These are phyloP conservation scores for Sechiopsis laciniata DNA, from an alignment of 306 rosid species.

Conservation along the genomic window DNA sequence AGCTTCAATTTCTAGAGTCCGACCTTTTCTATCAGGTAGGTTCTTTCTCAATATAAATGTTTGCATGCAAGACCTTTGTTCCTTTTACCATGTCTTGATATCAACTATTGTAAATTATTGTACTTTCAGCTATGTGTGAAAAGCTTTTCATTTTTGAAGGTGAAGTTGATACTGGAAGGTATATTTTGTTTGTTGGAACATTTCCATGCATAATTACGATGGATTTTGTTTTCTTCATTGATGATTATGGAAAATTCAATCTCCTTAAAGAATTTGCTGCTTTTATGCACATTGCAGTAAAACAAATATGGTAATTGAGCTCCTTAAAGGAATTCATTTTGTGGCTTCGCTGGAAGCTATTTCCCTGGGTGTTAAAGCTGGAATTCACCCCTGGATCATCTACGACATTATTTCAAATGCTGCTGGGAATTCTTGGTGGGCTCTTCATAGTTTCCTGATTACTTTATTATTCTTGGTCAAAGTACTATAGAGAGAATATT, in stretches of 20 bases:
- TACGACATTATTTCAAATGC: conserved; percentile 88
- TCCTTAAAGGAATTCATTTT: conserved; percentile 82
- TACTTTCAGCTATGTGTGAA: conserved; percentile 77
- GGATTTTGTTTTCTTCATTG: not conserved
- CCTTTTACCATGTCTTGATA: conserved; percentile 16
- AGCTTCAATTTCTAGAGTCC: conserved; percentile 46
- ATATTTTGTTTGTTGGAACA: conserved; percentile 31
- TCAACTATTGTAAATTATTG: conserved; percentile 19
- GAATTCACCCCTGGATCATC: conserved; percentile 82
- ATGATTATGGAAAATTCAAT: not conserved
- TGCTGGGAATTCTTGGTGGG: conserved; percentile 91
- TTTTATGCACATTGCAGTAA: conserved; percentile 41
- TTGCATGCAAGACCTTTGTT: not conserved
- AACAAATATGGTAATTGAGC: conserved; percentile 54
- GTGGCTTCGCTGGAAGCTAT: conserved; percentile 86
- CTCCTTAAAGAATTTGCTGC: not conserved
- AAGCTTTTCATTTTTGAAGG: conserved; percentile 77
- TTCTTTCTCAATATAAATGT: conserved; percentile 18
- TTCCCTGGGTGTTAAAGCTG: conserved; percentile 73
- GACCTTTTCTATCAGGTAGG: conserved; percentile 70
- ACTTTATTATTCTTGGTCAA: conserved; percentile 2
- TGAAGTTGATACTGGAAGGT: conserved; percentile 89
- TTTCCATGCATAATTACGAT: conserved; percentile 16
- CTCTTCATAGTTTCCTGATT: not conserved
- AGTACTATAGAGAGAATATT: not conserved